Conservation (phyloP, 2,329 filamentous ascomycete species). For the Scorias spongiosa region DNA sequence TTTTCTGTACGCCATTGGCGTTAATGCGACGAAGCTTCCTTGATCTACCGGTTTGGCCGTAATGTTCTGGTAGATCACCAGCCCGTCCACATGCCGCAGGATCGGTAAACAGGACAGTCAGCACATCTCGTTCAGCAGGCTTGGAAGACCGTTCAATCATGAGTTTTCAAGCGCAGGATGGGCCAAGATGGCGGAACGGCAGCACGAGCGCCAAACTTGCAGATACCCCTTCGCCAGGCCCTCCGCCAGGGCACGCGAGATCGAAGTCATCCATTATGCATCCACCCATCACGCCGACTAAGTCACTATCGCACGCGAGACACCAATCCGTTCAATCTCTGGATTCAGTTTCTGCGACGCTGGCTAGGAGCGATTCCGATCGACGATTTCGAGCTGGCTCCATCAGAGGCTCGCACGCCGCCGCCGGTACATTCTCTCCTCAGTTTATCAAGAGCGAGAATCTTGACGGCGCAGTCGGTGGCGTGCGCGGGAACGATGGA, state of each 20-base stretch:
- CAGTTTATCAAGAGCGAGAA: constrained; percentile 90
- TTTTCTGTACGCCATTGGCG: too few relatives aligned
- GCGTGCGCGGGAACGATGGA: constrained; percentile 64
- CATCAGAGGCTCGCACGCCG: constrained; percentile 45
- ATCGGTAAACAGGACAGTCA: too few relatives aligned
- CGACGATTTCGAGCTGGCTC: constrained; percentile 43
- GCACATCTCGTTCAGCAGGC: too few relatives aligned
- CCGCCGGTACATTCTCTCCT: constrained; percentile 72
- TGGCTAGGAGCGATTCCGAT: constrained; percentile 20
- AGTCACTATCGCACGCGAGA: constrained; percentile 44
- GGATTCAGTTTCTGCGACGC: constrained; percentile 9
- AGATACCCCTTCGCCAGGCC: constrained; percentile 49
- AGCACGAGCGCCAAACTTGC: constrained; percentile 51
- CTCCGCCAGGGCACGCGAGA: constrained; percentile 36
- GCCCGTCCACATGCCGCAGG: too few relatives aligned
- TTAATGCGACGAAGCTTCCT: too few relatives aligned
- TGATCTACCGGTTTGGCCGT: neutral
- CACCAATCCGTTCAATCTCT: constrained; percentile 41
- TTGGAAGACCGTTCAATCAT: constrained; percentile 19
- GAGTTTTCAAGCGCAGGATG: constrained; percentile 42
- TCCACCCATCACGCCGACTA: constrained; percentile 36
- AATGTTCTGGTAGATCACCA: neutral
- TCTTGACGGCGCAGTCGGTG: constrained; percentile 41
- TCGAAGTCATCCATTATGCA: constrained; percentile 65
- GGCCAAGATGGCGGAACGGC: constrained; percentile 62